Percentiles rank a stretch among this genome's conserved stretches.
Conservation (phyloP, 192 early-diverging fungal genomes). For the Endogone sp. region DNA sequence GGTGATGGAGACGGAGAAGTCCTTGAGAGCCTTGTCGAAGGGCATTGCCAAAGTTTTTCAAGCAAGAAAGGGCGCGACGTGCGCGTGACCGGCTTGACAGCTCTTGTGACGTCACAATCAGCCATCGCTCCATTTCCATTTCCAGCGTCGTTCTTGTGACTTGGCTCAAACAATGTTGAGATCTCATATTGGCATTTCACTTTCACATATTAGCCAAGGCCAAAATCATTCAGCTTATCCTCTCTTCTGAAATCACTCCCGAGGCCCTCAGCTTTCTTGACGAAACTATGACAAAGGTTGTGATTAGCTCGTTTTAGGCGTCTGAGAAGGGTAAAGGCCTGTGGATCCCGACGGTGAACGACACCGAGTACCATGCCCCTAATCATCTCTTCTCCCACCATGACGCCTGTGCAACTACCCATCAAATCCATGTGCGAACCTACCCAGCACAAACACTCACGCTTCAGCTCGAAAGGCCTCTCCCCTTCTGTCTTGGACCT, state of each 20-base stretch:
- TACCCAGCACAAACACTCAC: background rate
- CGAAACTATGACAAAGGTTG: background rate
- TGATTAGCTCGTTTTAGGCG: no score
- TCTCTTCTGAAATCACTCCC: background rate
- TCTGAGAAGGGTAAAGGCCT: background rate
- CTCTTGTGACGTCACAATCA: no score
- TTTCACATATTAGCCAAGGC: background rate
- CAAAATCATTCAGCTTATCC: background rate
- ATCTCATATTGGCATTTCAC: no score
- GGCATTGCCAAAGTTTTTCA: no score
- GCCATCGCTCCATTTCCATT: no score
- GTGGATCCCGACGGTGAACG: background rate
- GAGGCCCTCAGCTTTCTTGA: background rate
- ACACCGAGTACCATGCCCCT: background rate
- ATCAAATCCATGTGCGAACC: background rate
- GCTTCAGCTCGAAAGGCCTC: background rate
- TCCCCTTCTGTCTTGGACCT: no score
- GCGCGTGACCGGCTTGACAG: no score
- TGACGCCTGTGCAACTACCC: background rate
- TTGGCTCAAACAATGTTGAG: no score
- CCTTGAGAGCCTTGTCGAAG: constrained; percentile 2
- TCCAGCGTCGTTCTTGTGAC: no score
- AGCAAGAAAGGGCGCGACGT: no score
- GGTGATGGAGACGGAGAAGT: constrained; percentile 4
- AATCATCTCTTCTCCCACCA: background rate